Conservation (phyloP, 768 basidiomycete genomes). For the Boletus pseudo-olivaceus region DNA sequence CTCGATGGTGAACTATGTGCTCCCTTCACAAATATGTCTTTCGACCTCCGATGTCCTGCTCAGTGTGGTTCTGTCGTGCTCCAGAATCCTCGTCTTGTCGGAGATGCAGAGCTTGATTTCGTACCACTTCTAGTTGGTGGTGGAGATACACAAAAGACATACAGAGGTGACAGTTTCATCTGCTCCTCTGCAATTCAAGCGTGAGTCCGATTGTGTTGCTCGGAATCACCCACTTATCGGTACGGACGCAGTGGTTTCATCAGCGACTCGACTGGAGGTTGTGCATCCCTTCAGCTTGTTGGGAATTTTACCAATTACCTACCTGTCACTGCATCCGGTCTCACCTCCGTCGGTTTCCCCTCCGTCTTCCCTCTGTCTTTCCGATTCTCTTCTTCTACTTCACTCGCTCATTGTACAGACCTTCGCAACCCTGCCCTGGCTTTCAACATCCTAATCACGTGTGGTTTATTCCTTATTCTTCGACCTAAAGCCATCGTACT, state of each 20-base stretch:
- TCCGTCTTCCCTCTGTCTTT: slow-evolving; percentile 72
- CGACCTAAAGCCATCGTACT: slow-evolving; percentile 65
- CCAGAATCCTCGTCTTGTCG: slow-evolving; percentile 72
- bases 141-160: slow-evolving; percentile 66
- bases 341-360: slow-evolving; percentile 71
- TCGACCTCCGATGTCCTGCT: slow-evolving; percentile 81
- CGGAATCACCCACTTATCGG: slow-evolving; percentile 6
- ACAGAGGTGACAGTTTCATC: slow-evolving; percentile 81
- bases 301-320: slow-evolving; percentile 72
- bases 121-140: slow-evolving; percentile 84
- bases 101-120: slow-evolving; percentile 59
- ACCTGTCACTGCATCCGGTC: slow-evolving; percentile 54
- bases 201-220: slow-evolving; percentile 39
- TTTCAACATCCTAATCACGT: slow-evolving; percentile 68
- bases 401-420: slow-evolving; percentile 65
- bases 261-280: slow-evolving; percentile 67
- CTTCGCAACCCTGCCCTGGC: slow-evolving; percentile 65
- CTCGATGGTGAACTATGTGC: slow-evolving; percentile 62
- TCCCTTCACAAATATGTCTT: slow-evolving; percentile 57
- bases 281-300: slow-evolving; percentile 62
- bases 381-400: slow-evolving; percentile 46
- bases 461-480: slow-evolving; percentile 65
- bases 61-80: slow-evolving; percentile 61
- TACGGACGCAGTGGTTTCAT: slow-evolving; percentile 53
- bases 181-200: slow-evolving; percentile 82